Base-by-base conservation (phyloP, 352 stramenopile species). In the Pythium aquatile region DNA sequence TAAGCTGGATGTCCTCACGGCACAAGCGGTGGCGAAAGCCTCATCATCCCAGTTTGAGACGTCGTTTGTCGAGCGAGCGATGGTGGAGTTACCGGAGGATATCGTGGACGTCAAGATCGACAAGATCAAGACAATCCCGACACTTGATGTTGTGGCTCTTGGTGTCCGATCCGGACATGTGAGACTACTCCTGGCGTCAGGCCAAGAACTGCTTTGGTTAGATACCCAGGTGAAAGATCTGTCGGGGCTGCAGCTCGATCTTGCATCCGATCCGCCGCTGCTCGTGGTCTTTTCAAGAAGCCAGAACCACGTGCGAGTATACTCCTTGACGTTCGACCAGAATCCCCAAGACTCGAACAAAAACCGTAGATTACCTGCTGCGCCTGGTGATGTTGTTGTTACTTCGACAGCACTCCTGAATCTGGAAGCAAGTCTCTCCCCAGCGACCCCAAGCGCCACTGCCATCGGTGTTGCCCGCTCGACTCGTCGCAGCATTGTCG, bases 101-200 rank as follows among this genome's bases (percentile, higher is more conserved):
- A 61, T 86, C 10, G 74, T 67, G 0, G 77, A 78, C 26, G 61
- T 90, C 40, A 75, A 78, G 40, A 78, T 90, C 58, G 65, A 64
- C 51, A 81, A 79, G 28, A 30, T 85, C 6, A 66, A 58, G 2
- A 20, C 16, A 28, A 17, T 55, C 2, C 69, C 63, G 17, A 52
- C 62, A 10, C 46, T 63, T 10, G 79, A 88, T 11, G 52, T 90
- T 6, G 35, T 83, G 24, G 76, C 72, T 4, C 24, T 88, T 0
- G 79, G 70, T 0, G 68, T 69, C 20, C 49, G 8, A 1, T 61
- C 37, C 30, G 78, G 79, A 1, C 2, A 37, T 0, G 63, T 88
- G 1, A 56, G 62, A n/a, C 74, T 88, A 35, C 75, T 73, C 55
- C 47, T 81, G 5, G 66, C 76, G 13, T 59, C 65, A 0, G 17